Evolutionary conservation across 306 rosid species (phyloP).

Genomic region (Luffa acutangula): DNA sequence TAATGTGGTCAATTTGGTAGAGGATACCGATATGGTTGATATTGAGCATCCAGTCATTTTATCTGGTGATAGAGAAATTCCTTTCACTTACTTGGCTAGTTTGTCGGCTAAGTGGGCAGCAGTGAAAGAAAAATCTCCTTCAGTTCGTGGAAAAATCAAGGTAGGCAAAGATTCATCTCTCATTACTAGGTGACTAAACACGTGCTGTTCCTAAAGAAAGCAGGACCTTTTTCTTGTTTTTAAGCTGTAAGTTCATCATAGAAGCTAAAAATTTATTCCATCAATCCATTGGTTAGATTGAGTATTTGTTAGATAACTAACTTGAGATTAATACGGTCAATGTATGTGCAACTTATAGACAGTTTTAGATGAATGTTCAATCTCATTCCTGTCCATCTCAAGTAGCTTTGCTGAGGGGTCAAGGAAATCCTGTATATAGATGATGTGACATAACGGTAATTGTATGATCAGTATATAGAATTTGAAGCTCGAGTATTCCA

Average conservation of each 20-base stretch:
- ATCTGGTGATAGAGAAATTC: slow-evolving; percentile 44
- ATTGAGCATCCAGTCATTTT: slow-evolving; percentile 32
- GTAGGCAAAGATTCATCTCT: slow-evolving; percentile 19
- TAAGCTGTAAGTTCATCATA: not conserved
- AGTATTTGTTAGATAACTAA: not conserved
- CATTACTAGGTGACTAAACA: slow-evolving; percentile 10
- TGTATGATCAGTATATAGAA: not conserved
- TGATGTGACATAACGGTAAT: not conserved
- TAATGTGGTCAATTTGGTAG: slow-evolving; percentile 19
- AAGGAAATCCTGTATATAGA: not conserved
- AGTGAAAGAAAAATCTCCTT: slow-evolving; percentile 32
- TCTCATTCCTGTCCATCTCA: not conserved
- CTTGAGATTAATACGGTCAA: not conserved
- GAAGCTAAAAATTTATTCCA: not conserved
- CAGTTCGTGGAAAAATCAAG: slow-evolving; percentile 69
- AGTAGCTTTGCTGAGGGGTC: not conserved
- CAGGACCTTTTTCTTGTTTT: not conserved
- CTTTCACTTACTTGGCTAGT: slow-evolving; percentile 77
- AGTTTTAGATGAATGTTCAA: not conserved
- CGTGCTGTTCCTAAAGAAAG: not conserved
- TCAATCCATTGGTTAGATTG: not conserved
- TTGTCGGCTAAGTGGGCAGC: slow-evolving; percentile 73
- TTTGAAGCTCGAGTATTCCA: not conserved
- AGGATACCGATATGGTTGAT: slow-evolving; percentile 23
- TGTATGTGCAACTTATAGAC: not conserved